A percentile compares a stretch with the other conserved stretches of the same genome.
Conservation (phyloP, 352 stramenopile species). For the Phytophthora constricta region DNA sequence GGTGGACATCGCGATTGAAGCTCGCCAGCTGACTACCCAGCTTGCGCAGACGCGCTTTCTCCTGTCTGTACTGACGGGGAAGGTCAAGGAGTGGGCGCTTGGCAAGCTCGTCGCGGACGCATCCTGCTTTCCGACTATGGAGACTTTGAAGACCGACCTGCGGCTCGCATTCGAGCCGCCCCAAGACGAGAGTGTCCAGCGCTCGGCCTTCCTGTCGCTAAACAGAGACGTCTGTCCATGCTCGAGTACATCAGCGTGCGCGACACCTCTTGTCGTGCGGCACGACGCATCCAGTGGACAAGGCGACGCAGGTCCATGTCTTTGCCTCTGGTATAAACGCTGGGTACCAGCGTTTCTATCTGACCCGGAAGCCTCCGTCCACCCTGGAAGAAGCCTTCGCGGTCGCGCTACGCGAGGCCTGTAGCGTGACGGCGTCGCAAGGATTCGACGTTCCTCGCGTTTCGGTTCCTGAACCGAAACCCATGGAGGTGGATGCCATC, state of each 20-base stretch:
- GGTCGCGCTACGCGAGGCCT: conserved; percentile 20
- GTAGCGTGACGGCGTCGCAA: conserved; percentile 21
- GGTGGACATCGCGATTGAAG: conserved; percentile 27
- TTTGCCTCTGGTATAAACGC: conserved; percentile 28
- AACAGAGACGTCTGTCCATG: conserved; percentile 23
- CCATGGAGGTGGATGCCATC: conserved; percentile 15
- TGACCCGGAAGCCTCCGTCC: conserved; percentile 10
- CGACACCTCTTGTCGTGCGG: conserved; percentile 20
- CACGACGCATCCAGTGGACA: conserved; percentile 17
- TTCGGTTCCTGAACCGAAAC: not conserved
- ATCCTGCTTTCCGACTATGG: conserved; percentile 14
- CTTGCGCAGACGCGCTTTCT: conserved; percentile 6
- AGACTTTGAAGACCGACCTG: conserved; percentile 9
- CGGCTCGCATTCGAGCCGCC: conserved; percentile 1
- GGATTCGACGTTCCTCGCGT: not conserved
- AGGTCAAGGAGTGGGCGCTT: not conserved
- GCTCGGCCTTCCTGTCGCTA: conserved; percentile 12
- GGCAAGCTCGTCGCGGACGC: conserved; percentile 17
- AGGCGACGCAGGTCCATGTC: conserved; percentile 31
- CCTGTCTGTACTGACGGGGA: conserved; percentile 12
- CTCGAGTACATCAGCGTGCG: conserved; percentile 28
- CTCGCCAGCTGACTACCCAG: conserved; percentile 20
- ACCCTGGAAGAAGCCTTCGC: conserved; percentile 24
- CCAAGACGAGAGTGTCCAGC: conserved; percentile 21
- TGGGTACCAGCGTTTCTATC: conserved; percentile 26